Percentiles rank a stretch among this genome's conserved stretches.
Evolutionary conservation across 441 rosid genomes (phyloP).

Genomic region (Erysimum cheiri): DNA sequence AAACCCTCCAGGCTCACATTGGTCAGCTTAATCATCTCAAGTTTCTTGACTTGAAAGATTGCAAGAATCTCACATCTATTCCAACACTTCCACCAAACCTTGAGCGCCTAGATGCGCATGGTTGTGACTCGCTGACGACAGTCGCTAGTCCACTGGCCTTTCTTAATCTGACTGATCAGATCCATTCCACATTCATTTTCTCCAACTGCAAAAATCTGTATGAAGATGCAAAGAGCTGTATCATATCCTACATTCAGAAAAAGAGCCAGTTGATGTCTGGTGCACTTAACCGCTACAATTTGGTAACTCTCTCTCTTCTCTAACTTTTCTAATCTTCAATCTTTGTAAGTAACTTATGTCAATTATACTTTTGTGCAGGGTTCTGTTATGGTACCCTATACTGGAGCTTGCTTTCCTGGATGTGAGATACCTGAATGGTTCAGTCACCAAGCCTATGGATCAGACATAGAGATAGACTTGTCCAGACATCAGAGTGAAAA

Average conservation of each 20-base stretch:
- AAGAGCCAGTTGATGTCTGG: not conserved
- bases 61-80: not conserved
- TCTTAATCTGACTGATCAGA: not conserved
- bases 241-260: conserved; percentile 10
- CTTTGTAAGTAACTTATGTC: not conserved
- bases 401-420: conserved; percentile 19
- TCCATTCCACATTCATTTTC: conserved; percentile 3
- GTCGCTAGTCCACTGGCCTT: not conserved
- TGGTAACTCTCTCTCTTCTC: not conserved
- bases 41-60: not conserved
- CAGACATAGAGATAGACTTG: not conserved
- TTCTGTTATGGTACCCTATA: conserved; percentile 2
- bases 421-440: conserved; percentile 22
- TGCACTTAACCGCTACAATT: conserved; percentile 11
- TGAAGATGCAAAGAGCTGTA: not conserved
- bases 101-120: not conserved
- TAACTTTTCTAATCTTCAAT: not conserved
- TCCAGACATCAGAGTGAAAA: not conserved
- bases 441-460: not conserved
- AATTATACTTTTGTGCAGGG: not conserved
- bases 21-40: not conserved
- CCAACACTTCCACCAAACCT: not conserved
- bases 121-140: not conserved
- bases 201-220: conserved; percentile 18
- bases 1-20: not conserved